Evolutionary conservation across 2,329 filamentous ascomycete species (phyloP).

Genomic region (Teratosphaeria viscida): DNA sequence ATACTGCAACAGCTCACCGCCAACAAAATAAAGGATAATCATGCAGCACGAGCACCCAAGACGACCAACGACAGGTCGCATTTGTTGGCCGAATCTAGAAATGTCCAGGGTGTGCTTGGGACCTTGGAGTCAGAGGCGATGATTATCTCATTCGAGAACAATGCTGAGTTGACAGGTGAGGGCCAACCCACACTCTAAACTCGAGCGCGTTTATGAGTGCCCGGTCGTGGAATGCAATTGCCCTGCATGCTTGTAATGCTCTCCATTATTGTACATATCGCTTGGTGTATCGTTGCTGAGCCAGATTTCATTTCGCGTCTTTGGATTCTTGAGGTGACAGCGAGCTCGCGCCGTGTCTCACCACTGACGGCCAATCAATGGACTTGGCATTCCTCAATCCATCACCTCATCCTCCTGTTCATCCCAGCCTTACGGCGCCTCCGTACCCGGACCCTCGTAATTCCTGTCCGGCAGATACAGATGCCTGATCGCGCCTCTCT

Average conservation of each 20-base stretch:
- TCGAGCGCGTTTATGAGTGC: neutral
- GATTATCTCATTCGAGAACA: neutral
- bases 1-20: neutral
- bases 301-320: neutral
- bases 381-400: neutral
- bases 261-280: neutral
- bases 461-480: constrained; percentile 88
- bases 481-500: constrained; percentile 80
- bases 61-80: neutral
- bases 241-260: neutral
- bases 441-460: constrained; percentile 62
- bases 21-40: neutral
- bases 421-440: constrained; percentile 15
- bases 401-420: neutral
- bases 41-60: neutral
- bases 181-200: neutral
- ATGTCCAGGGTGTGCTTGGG: too few species aligned
- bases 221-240: neutral
- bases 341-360: too few species aligned
- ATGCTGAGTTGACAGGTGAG: neutral
- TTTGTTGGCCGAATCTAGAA: neutral
- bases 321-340: neutral
- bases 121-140: too few species aligned
- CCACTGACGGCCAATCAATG: neutral
- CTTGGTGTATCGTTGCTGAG: neutral